Evolutionary conservation across 768 basidiomycete species (phyloP).

Genomic region (Cubamyces sp.): DNA sequence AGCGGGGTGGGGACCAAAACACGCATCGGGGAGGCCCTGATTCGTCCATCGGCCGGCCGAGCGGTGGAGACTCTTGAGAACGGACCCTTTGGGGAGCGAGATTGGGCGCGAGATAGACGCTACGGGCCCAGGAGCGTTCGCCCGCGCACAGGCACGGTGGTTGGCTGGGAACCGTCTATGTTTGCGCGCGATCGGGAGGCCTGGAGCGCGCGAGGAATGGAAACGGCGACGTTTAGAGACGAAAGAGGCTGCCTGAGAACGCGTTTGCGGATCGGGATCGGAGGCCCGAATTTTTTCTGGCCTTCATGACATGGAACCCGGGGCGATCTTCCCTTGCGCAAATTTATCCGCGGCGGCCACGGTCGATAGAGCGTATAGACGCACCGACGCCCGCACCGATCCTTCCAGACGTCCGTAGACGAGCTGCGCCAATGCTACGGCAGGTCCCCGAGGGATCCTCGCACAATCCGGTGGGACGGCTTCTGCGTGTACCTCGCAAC

Average conservation of each 20-base stretch:
- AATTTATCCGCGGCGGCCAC: conserved; percentile 13
- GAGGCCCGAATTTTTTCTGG: conserved; percentile 5
- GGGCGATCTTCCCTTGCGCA: conserved; percentile 20
- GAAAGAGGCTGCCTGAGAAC: conserved; percentile 14
- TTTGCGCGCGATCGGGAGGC: conserved; percentile 20
- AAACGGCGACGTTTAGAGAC: conserved; percentile 17
- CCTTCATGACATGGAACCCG: conserved; percentile 11
- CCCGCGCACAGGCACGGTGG: conserved; percentile 20
- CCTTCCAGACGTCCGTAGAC: conserved; percentile 9
- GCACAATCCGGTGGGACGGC: conserved; percentile 19
- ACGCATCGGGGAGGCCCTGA: conserved; percentile 7
- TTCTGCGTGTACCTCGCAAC: conserved; percentile 13
- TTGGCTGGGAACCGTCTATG: conserved; percentile 23
- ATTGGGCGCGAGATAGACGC: conserved; percentile 24
- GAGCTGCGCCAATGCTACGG: conserved; percentile 1
- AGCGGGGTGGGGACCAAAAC: neutral
- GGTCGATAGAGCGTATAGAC: conserved; percentile 2
- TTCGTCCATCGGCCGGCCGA: conserved; percentile 15
- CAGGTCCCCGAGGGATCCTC: conserved; percentile 20
- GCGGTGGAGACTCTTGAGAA: conserved; percentile 5
- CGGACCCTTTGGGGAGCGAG: conserved; percentile 19
- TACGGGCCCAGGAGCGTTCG: conserved; percentile 19
- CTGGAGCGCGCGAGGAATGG: conserved; percentile 15
- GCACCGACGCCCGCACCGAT: conserved; percentile 3
- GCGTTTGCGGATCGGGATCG: conserved; percentile 16